A percentile compares a stretch with the other conserved stretches of the same genome.
Evolutionary conservation across 2,329 filamentous ascomycete species (phyloP).

Genomic region (Neobulgaria alba): DNA sequence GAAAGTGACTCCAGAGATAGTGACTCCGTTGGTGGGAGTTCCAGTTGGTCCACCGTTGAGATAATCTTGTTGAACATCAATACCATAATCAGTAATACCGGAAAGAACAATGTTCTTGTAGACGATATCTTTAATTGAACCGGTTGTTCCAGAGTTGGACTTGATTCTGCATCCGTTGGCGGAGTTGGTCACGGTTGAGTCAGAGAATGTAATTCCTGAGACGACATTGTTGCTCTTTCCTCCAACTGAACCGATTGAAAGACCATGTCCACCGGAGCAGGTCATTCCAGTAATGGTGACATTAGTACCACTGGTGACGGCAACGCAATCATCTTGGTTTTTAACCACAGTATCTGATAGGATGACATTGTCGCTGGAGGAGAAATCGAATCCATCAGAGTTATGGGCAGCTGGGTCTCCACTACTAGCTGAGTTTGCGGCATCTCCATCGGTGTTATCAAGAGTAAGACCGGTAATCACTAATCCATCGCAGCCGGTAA

Average conservation of each 20-base stretch:
- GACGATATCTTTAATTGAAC: slow-evolving; percentile 31
- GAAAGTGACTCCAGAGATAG: slow-evolving; percentile 24
- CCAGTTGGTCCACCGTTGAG: slow-evolving; percentile 35
- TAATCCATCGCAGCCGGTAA: slow-evolving; percentile 35
- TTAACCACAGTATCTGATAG: slow-evolving; percentile 41
- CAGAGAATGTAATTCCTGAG: slow-evolving; percentile 21
- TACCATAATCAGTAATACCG: slow-evolving; percentile 38
- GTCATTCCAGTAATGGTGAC: slow-evolving; percentile 14
- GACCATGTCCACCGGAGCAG: slow-evolving; percentile 20
- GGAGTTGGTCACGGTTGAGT: slow-evolving; percentile 20
- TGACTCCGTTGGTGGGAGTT: slow-evolving; percentile 30
- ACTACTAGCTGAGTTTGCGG: slow-evolving; percentile 22
- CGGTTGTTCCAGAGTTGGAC: slow-evolving; percentile 30
- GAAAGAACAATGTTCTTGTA: slow-evolving; percentile 38
- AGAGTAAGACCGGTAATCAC: slow-evolving; percentile 42
- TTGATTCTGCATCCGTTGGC: slow-evolving; percentile 31
- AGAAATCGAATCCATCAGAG: slow-evolving; percentile 44
- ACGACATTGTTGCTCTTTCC: slow-evolving; percentile 26
- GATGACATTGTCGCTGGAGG: slow-evolving; percentile 35
- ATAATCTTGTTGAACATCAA: slow-evolving; percentile 43
- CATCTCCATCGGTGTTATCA: slow-evolving; percentile 46
- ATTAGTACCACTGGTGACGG: slow-evolving; percentile 42
- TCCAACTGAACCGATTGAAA: slow-evolving; percentile 24
- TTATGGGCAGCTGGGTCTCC: slow-evolving; percentile 31
- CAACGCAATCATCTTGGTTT: slow-evolving; percentile 51